Percentiles rank a stretch among this genome's conserved stretches.
These are phyloP conservation scores for Brassica incana DNA, from an alignment of 345 rosid genomes.

Conservation along the genomic window DNA sequence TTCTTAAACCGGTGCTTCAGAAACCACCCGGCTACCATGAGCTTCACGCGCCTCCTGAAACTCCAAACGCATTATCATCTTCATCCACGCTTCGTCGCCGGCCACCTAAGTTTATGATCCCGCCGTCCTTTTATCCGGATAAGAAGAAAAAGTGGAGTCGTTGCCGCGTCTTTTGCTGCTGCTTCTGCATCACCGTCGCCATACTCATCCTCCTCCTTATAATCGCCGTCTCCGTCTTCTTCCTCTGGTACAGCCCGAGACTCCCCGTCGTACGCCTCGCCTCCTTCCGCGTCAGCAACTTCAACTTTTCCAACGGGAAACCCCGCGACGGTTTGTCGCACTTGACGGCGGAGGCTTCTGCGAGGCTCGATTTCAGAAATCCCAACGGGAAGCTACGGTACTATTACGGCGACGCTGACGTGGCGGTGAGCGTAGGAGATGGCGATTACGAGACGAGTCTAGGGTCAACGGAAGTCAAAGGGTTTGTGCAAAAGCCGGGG, in stretches of 20 bases:
- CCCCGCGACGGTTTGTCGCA: slow-evolving; percentile 46
- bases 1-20: slow-evolving; percentile 55
- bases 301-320: slow-evolving; percentile 45
- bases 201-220: slow-evolving; percentile 41
- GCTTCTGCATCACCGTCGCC: slow-evolving; percentile 38
- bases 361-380: slow-evolving; percentile 56
- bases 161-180: slow-evolving; percentile 60
- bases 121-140: slow-evolving; percentile 50
- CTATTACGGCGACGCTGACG: slow-evolving; percentile 47
- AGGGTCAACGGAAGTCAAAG: slow-evolving; percentile 47
- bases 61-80: slow-evolving; percentile 16
- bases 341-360: slow-evolving; percentile 45
- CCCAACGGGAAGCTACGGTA: slow-evolving; percentile 57
- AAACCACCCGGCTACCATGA: slow-evolving; percentile 77
- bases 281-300: slow-evolving; percentile 47
- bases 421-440: slow-evolving; percentile 42
- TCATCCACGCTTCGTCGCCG: slow-evolving; percentile 28
- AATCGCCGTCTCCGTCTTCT: slow-evolving; percentile 46
- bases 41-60: slow-evolving; percentile 36
- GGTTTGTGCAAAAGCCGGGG: slow-evolving; percentile 47
- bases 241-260: slow-evolving; percentile 70
- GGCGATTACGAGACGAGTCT: slow-evolving; percentile 42
- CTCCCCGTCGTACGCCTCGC: slow-evolving; percentile 65
- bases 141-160: slow-evolving; percentile 43
- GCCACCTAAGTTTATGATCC: slow-evolving; percentile 36